Evolutionary conservation across 1,139 yeast genomes (phyloP), one percentile per base, ranked within the genome.

Genomic region (Debaryomyces singareniensis): DNA sequence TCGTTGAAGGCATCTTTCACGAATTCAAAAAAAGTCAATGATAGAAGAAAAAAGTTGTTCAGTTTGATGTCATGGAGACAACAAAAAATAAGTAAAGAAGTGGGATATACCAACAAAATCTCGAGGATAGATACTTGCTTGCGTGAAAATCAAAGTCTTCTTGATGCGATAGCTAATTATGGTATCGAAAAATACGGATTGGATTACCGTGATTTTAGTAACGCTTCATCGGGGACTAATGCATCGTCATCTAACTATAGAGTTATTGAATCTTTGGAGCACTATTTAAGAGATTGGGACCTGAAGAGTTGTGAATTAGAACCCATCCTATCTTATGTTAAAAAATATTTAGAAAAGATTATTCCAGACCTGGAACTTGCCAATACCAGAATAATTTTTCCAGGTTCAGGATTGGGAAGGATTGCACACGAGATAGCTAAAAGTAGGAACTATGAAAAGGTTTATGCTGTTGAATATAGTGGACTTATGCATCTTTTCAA

Each of bases 401-500:
- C 95, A 0, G 95, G 95, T 0, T 72, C 87, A 1, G 95, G 95
- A 0, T 58, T 80, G 25, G 93, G 94, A 0, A 61, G 83, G 41
- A 57, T 82, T 2, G 77, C 93, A 2, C 78, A 78, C 47, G 80
- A 75, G 38, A 41, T 82, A 15, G 70, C 86, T 0, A 31, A 36
- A 4, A 39, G 51, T 37, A 62, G 58, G 5, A 11, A 20, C 4
- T 63, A 64, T 38, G 53, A 57, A 0, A 48, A 67, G 1, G 85
- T 83, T 0, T 78, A 77, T 38, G 75, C 91, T 0, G 68, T 84
- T 13, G 96, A 86, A 46, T 71, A 68, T 47, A 79, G 87, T 5
- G 71, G 82, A 20, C 49, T 81, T 35, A 84, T 85, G 95, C 73
- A 70, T 36, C 46, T 71, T 2, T 71, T 80, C 42, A 75, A 80